Base-by-base conservation (phyloP, 2,329 filamentous ascomycete genomes). In the Talaromyces sp. region DNA sequence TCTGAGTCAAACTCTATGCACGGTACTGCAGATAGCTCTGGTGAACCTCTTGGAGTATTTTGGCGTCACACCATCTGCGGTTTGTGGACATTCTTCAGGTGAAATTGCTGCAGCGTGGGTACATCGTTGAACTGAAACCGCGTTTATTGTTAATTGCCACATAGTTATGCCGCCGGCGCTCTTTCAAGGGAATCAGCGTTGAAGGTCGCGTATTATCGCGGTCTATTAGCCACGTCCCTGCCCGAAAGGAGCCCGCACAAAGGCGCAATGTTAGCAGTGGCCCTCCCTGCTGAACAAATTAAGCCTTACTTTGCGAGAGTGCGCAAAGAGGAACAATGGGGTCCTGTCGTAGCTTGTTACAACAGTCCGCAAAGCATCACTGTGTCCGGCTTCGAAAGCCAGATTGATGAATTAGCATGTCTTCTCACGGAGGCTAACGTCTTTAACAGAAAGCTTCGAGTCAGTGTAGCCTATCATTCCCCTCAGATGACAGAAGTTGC, bases 11-110 rank as follows among this genome's bases (percentile, higher is more conserved):
- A 43, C 27, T 13, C 22, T 31, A 19, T 71, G 70, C 47, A 69
- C 69, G 3, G 66, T 68, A 16, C 41, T 71, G 2, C 70, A 71
- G 47, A 66, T 71, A 31, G 59, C 66, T 2, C 63, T 71, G 3
- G 64, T 70, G 1, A 63, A 67, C 16, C 62, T 70, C 19, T 64
- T 71, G n/a, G 43, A 47, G 3, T 6, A 47, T 13, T 47, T 47
- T 13, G 43, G 19, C 10, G 3, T 47, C 11, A 47, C 43, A 47
- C 43, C 43, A 47, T 47, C 43, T 47, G 43, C 43, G 1, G 43
- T 47, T 4, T 47, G 43, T 5, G 43, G 43, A 47, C 43, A 47
- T 24, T 47, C 43, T 2, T 47, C 43, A 13, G 43, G 43, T 47
- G 43, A 47, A 22, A 47, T 47, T 47, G 43, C 43, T 47, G 43